phyloP scores from a whole-genome alignment of 2,329 filamentous ascomycete genomes.

The Pseudocercospora eumusae region DNA sequence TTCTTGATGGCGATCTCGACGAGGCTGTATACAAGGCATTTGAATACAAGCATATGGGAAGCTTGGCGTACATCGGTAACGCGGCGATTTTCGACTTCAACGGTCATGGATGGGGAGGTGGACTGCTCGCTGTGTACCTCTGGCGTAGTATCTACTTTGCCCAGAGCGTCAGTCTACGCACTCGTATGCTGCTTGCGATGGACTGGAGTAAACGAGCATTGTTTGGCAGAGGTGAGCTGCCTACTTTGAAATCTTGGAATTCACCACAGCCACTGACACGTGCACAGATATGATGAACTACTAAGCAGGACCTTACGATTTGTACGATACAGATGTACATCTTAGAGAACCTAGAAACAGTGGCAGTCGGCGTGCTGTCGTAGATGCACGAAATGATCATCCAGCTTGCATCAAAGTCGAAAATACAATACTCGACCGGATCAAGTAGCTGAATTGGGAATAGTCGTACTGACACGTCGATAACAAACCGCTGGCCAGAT shows the following conservation, averaged over 20 bases:
- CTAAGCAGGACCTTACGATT: constrained; percentile 19
- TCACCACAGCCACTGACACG: constrained; percentile 21
- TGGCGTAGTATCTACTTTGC: constrained; percentile 98
- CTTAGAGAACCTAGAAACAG: constrained; percentile 1
- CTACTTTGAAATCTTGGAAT: not conserved
- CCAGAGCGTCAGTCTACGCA: constrained; percentile 91
- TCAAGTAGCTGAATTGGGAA: too few species aligned
- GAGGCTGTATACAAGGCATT: constrained; percentile 92
- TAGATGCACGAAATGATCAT: not conserved
- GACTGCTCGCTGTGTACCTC: constrained; percentile 88
- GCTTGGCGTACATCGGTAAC: constrained; percentile 92
- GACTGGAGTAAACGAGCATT: constrained; percentile 97
- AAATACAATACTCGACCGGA: not conserved
- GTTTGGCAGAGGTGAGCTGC: constrained; percentile 83
- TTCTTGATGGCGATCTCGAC: constrained; percentile 86
- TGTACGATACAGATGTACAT: constrained; percentile 12
- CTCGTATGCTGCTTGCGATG: constrained; percentile 87
- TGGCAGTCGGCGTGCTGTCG: not conserved
- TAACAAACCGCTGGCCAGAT: too few species aligned
- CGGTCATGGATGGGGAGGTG: constrained; percentile 76
- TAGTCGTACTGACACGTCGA: too few species aligned
- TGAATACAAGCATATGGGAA: constrained; percentile 89
- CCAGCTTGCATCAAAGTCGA: not conserved
- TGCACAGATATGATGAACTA: constrained; percentile 40
- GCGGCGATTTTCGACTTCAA: constrained; percentile 88